phyloP scores from a whole-genome alignment of 257 asterid species.

The Nicotiana otophora region DNA sequence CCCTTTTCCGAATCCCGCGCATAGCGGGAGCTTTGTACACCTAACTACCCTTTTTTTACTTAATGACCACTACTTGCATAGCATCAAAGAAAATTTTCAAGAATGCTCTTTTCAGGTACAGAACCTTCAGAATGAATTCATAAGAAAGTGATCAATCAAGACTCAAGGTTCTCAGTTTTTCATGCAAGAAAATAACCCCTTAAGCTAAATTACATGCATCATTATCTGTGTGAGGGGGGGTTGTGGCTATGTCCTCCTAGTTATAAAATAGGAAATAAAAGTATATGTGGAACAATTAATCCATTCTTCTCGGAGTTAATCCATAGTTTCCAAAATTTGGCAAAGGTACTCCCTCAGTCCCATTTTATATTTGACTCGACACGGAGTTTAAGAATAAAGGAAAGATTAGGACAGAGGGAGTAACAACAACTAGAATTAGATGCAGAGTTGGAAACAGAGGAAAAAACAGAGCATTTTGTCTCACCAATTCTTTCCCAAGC shows the following conservation, averaged over 20 bases:
- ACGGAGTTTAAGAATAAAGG: too few relatives aligned
- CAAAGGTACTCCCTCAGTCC: too few relatives aligned
- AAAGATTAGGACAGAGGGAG: too few relatives aligned
- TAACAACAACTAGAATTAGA: too few relatives aligned
- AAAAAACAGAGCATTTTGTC: not conserved
- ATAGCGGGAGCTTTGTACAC: too few relatives aligned
- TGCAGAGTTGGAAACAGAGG: too few relatives aligned
- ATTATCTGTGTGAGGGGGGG: not conserved
- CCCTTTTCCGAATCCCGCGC: too few relatives aligned
- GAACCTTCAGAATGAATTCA: not conserved
- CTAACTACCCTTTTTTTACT: too few relatives aligned
- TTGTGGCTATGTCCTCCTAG: not conserved
- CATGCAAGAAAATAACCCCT: not conserved
- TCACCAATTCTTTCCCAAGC: constrained; percentile 38
- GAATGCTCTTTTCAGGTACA: not conserved
- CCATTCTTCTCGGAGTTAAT: not conserved
- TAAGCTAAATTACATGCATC: not conserved
- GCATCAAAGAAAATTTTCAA: not conserved
- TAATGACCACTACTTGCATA: not conserved
- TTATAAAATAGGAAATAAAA: not conserved
- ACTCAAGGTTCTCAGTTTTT: not conserved
- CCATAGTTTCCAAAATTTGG: too few relatives aligned
- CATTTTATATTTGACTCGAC: too few relatives aligned
- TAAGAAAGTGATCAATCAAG: not conserved
- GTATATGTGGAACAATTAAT: not conserved